Percentiles rank a stretch among this genome's conserved stretches.
Conservation (phyloP, 2,329 filamentous ascomycete species). For the Fusarium paranaense region DNA sequence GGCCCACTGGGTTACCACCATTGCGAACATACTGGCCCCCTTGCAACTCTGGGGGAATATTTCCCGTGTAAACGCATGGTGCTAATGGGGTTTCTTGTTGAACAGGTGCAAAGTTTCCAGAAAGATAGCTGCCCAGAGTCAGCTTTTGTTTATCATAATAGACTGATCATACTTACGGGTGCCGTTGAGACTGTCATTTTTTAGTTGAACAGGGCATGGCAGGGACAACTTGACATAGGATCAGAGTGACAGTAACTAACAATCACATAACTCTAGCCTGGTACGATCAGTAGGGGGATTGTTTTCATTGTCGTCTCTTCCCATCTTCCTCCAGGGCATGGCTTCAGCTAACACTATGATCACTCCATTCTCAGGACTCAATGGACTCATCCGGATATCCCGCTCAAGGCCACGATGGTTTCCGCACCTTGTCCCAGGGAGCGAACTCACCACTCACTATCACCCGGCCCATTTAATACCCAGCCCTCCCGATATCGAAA, state of each 20-base stretch:
- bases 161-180: constrained; percentile 8
- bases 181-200: background rate
- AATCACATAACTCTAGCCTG: background rate
- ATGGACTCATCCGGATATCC: background rate
- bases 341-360: background rate
- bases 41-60: constrained; percentile 72
- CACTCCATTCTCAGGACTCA: background rate
- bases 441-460: background rate
- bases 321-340: accelerated
- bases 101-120: constrained; percentile 78
- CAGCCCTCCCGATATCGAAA: background rate
- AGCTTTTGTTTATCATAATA: constrained; percentile 51
- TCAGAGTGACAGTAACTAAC: background rate
- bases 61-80: constrained; percentile 67
- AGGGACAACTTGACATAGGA: background rate
- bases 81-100: constrained; percentile 66
- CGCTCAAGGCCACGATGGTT: background rate
- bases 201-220: background rate
- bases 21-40: constrained; percentile 80
- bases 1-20: constrained; percentile 74
- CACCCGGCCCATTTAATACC: background rate
- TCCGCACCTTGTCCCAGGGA: background rate
- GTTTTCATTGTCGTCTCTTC: background rate
- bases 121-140: constrained; percentile 61
- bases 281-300: background rate